A percentile compares a stretch with the other conserved stretches of the same genome.
Evolutionary conservation across 2,329 filamentous ascomycete genomes (phyloP).

Genomic region (Berkeleyomyces basicola): DNA sequence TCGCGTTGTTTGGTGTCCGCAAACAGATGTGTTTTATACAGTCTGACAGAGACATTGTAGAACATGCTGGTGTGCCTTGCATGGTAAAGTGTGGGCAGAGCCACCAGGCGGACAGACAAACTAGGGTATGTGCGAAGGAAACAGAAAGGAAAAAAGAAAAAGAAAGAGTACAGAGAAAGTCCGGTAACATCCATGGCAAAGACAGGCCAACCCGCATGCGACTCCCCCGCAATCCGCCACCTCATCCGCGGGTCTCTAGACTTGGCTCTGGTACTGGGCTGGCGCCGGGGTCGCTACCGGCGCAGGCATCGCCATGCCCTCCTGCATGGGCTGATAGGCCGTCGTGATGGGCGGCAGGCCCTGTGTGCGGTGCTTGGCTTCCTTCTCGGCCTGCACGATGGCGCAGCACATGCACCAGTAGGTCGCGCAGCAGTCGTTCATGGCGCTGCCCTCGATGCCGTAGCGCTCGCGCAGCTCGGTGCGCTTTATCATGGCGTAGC

Average conservation of each 20-base stretch:
- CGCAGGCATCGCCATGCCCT: slow-evolving; percentile 23
- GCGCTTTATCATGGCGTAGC: slow-evolving; percentile 36
- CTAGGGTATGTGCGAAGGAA: background rate
- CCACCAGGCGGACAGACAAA: too few species aligned
- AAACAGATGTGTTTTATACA: background rate
- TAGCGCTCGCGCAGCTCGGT: slow-evolving; percentile 35
- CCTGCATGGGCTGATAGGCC: slow-evolving; percentile 22
- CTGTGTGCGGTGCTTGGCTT: slow-evolving; percentile 23
- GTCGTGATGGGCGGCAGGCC: slow-evolving; percentile 19
- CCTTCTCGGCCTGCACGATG: slow-evolving; percentile 42
- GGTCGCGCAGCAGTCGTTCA: slow-evolving; percentile 33
- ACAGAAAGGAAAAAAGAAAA: background rate
- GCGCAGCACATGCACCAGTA: slow-evolving; percentile 41
- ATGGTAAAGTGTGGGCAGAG: too few species aligned
- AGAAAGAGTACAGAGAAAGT: background rate
- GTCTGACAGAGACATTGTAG: too few species aligned
- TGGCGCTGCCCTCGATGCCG: slow-evolving; percentile 32
- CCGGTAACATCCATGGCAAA: background rate
- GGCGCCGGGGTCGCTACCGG: background rate
- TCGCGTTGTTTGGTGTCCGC: background rate
- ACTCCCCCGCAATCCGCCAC: too few species aligned
- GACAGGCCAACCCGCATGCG: background rate
- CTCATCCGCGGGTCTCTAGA: background rate
- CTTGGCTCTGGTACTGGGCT: background rate
- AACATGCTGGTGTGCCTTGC: too few species aligned